Evolutionary conservation across 2,329 filamentous ascomycete species (phyloP).

Genomic region (Alternaria postmessia): DNA sequence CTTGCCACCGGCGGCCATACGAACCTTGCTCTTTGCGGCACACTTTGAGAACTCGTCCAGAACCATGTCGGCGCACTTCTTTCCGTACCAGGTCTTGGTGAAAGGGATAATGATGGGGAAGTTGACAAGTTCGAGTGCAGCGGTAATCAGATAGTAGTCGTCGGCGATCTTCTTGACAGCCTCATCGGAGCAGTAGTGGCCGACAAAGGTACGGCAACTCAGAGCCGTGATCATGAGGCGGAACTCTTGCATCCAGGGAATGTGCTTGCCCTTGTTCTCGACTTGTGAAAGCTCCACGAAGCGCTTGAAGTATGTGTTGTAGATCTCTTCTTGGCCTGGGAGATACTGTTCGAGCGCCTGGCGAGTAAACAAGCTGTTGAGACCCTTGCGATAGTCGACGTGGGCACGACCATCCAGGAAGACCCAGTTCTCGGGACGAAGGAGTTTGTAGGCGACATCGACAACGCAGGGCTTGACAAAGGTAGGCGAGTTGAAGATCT

Average conservation of each 20-base stretch:
- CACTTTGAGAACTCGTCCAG: conserved; percentile 89
- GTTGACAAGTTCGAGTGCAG: conserved; percentile 95
- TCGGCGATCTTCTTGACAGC: conserved; percentile 93
- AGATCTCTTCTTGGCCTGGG: conserved; percentile 90
- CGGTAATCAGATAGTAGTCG: conserved; percentile 97
- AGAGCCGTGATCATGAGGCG: conserved; percentile 95
- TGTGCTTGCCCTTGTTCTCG: conserved; percentile 73
- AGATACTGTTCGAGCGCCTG: conserved; percentile 87
- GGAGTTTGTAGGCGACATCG: conserved; percentile 90
- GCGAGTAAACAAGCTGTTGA: conserved; percentile 94
- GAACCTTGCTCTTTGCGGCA: conserved; percentile 89
- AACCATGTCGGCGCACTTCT: conserved; percentile 93
- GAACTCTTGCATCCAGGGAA: conserved; percentile 90
- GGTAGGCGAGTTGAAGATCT: conserved; percentile 91
- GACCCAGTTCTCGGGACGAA: conserved; percentile 93
- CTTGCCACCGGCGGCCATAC: conserved; percentile 87
- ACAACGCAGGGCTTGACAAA: conserved; percentile 98
- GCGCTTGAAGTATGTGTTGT: conserved; percentile 82
- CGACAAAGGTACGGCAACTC: conserved; percentile 95
- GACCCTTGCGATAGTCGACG: conserved; percentile 95
- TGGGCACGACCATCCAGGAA: conserved; percentile 95
- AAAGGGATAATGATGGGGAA: conserved; percentile 85
- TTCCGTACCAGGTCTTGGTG: conserved; percentile 96
- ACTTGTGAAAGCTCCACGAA: conserved; percentile 77
- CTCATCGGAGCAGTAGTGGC: conserved; percentile 91